These are phyloP conservation scores for Phaseolus coccineus DNA, from an alignment of 331 rosid species.

Conservation along the genomic window DNA sequence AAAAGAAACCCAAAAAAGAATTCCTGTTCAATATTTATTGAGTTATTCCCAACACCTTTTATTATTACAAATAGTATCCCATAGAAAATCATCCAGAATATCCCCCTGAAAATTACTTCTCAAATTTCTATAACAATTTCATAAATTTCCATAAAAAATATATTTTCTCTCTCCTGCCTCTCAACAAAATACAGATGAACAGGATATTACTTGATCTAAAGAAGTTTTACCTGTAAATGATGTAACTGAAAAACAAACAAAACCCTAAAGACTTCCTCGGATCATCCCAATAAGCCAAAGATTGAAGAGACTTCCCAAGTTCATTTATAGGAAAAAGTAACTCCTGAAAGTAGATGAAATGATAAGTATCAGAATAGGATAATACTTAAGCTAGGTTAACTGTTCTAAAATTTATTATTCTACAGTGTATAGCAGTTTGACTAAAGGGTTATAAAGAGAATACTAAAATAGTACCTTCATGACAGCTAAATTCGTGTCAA, in stretches of 20 bases:
- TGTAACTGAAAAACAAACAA: constrained; percentile 68
- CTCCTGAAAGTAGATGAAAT: constrained; percentile 69
- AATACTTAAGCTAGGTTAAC: constrained; percentile 28
- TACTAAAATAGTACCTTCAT: constrained; percentile 74
- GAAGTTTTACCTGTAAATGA: constrained; percentile 77
- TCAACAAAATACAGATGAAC: constrained; percentile 26
- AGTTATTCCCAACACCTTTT: not conserved
- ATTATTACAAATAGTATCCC: constrained; percentile 21
- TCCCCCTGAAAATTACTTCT: constrained; percentile 3
- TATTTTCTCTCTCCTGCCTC: not conserved
- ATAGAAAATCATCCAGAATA: constrained; percentile 13
- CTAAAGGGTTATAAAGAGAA: constrained; percentile 18
- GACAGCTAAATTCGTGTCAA: constrained; percentile 90
- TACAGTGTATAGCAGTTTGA: not conserved
- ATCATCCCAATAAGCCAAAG: constrained; percentile 87
- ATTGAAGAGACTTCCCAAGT: constrained; percentile 68
- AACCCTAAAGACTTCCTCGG: constrained; percentile 79
- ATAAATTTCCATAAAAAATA: constrained; percentile 10
- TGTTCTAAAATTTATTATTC: not conserved
- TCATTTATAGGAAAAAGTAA: constrained; percentile 76
- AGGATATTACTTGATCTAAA: constrained; percentile 21
- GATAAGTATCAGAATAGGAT: constrained; percentile 29
- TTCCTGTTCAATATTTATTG: not conserved
- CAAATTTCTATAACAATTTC: constrained; percentile 4
- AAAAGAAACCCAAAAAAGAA: not conserved